phyloP scores from a whole-genome alignment of 2,329 filamentous ascomycete genomes.

The Zasmidium angulare region DNA sequence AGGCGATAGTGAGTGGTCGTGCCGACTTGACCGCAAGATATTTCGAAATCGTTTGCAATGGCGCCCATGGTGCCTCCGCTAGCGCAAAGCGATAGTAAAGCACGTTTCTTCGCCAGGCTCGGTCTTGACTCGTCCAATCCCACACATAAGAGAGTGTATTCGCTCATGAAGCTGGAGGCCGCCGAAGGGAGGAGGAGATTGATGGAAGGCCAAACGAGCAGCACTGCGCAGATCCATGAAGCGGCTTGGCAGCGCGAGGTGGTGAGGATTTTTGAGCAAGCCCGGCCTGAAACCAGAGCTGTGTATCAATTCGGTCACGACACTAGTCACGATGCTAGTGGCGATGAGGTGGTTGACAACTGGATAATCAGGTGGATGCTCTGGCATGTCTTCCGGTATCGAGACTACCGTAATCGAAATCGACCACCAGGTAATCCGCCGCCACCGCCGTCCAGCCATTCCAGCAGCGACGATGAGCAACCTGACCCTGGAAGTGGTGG shows the following conservation, averaged over 20 bases:
- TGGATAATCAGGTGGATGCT: conserved; percentile 52
- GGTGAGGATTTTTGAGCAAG: conserved; percentile 39
- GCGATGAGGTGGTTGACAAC: conserved; percentile 42
- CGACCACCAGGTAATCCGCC: conserved; percentile 11
- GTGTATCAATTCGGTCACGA: conserved; percentile 44
- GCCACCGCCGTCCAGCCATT: not conserved
- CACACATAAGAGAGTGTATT: conserved; percentile 37
- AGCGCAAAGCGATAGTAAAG: conserved; percentile 44
- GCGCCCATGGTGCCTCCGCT: conserved; percentile 17
- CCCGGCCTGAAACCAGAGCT: conserved; percentile 37
- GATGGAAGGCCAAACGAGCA: conserved; percentile 34
- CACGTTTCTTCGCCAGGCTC: conserved; percentile 41
- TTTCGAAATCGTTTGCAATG: not conserved
- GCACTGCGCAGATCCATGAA: conserved; percentile 47
- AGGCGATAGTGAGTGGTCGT: too few relatives aligned
- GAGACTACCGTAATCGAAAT: conserved; percentile 40
- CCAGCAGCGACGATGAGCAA: conserved; percentile 2
- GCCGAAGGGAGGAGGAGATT: conserved; percentile 39
- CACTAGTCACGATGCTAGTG: conserved; percentile 28
- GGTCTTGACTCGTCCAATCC: conserved; percentile 39
- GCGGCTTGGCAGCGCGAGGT: conserved; percentile 45
- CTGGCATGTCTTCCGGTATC: conserved; percentile 50
- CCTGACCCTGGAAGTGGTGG: not conserved
- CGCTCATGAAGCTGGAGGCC: conserved; percentile 46
- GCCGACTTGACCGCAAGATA: too few relatives aligned